phyloP scores from a whole-genome alignment of 2,329 filamentous ascomycete genomes.

The Fusarium avenaceum region DNA sequence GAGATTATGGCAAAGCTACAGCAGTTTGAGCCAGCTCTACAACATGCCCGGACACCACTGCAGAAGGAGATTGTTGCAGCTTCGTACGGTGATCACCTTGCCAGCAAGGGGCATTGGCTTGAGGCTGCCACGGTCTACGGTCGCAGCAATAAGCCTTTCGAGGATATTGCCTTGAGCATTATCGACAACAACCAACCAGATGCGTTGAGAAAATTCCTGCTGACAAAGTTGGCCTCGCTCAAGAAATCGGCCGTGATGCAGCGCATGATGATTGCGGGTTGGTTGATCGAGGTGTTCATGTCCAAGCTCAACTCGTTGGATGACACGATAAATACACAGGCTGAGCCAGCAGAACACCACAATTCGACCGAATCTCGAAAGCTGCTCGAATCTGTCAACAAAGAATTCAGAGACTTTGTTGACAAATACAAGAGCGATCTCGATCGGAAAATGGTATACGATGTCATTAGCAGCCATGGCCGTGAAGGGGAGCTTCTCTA shows the following conservation, averaged over 20 bases:
- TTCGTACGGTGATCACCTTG: constrained; percentile 89
- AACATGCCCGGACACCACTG: constrained; percentile 81
- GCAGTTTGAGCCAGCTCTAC: constrained; percentile 88
- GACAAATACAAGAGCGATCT: constrained; percentile 87
- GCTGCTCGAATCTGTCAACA: constrained; percentile 77
- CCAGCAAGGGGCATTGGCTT: constrained; percentile 82
- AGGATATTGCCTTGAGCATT: constrained; percentile 91
- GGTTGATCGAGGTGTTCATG: constrained; percentile 97
- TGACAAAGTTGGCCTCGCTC: constrained; percentile 84
- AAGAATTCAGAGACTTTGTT: constrained; percentile 91
- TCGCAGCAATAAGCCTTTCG: constrained; percentile 95
- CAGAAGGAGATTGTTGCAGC: constrained; percentile 94
- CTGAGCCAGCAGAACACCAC: constrained; percentile 80
- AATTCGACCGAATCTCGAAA: constrained; percentile 79
- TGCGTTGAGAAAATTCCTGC: constrained; percentile 88
- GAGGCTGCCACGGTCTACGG: constrained; percentile 94
- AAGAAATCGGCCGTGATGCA: constrained; percentile 93
- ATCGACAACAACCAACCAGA: constrained; percentile 93
- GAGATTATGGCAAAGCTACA: constrained; percentile 89
- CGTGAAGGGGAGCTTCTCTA: constrained; percentile 92
- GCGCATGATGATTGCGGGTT: constrained; percentile 92
- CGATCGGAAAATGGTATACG: constrained; percentile 92
- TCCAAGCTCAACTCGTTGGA: constrained; percentile 94
- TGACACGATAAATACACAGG: constrained; percentile 91
- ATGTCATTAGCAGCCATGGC: constrained; percentile 95